phyloP scores from a whole-genome alignment of 805 yeast species.

The Candida tammaniensis region DNA sequence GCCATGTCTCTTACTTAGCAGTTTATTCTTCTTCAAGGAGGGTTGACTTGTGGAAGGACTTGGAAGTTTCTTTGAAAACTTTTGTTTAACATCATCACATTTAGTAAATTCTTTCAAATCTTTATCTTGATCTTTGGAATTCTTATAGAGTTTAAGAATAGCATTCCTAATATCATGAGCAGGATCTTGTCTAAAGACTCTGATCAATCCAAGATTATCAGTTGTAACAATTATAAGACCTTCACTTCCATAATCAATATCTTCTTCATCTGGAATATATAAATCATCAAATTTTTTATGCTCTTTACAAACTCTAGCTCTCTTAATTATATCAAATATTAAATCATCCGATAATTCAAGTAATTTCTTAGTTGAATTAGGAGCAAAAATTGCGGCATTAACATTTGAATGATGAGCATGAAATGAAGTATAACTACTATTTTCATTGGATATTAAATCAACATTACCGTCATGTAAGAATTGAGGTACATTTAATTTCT shows the following conservation, averaged over 20 bases:
- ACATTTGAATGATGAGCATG: conserved; percentile 75
- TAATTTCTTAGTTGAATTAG: conserved; percentile 59
- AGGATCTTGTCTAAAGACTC: conserved; percentile 79
- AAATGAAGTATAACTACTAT: conserved; percentile 63
- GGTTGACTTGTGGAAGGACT: conserved; percentile 7
- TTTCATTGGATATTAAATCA: conserved; percentile 42
- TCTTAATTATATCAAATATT: conserved; percentile 56
- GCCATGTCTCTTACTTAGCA: conserved; percentile 2
- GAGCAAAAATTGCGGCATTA: conserved; percentile 78
- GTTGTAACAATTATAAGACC: conserved; percentile 69
- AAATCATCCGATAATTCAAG: conserved; percentile 76
- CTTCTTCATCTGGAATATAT: conserved; percentile 9
- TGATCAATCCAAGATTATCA: conserved; percentile 67
- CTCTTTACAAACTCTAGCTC: conserved; percentile 17
- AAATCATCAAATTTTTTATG: conserved; percentile 2
- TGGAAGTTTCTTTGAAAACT: background rate
- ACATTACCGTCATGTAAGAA: conserved; percentile 24
- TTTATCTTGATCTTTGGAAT: conserved; percentile 6
- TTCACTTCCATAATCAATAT: conserved; percentile 11
- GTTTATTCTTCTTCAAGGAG: conserved; percentile 1
- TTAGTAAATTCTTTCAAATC: background rate
- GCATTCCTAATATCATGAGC: conserved; percentile 43
- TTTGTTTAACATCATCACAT: conserved; percentile 1
- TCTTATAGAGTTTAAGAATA: conserved; percentile 16
- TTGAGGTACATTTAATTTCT: conserved; percentile 20